Evolutionary conservation across 306 rosid genomes (phyloP).

Genomic region (Luffa acutangula): DNA sequence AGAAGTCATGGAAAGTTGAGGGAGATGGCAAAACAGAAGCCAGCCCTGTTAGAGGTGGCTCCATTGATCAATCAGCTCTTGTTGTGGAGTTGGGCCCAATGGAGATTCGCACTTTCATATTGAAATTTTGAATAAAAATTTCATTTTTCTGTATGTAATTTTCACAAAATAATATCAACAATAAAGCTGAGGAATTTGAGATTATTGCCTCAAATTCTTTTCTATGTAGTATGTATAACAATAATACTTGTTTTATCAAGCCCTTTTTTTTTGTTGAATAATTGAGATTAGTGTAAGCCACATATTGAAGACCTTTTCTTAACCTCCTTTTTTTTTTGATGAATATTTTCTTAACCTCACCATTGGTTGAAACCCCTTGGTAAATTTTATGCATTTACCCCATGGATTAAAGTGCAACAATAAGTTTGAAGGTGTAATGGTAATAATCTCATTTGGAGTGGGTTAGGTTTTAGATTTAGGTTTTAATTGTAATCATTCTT

Average conservation of each 20-base stretch:
- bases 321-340: no score
- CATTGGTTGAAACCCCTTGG: no score
- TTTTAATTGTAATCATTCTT: no score
- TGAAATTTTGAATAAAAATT: conserved; percentile 27
- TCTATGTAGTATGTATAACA: not conserved
- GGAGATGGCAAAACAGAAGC: conserved; percentile 23
- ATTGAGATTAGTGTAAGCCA: no score
- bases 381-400: no score
- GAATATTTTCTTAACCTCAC: no score
- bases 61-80: conserved; percentile 22
- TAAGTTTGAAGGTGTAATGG: no score
- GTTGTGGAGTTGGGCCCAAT: conserved; percentile 73
- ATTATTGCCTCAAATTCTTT: not conserved
- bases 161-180: not conserved
- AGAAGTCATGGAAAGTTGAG: conserved; percentile 50
- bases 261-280: not conserved
- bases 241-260: not conserved
- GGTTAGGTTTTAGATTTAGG: no score
- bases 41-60: conserved; percentile 34
- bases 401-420: no score
- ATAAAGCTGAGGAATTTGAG: not conserved
- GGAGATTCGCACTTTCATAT: conserved; percentile 66
- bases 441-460: no score
- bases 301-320: no score
- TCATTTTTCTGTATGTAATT: not conserved